A percentile compares a stretch with the other conserved stretches of the same genome.
Conservation (phyloP, 768 basidiomycete species). For the Phanerochaete sordida region DNA sequence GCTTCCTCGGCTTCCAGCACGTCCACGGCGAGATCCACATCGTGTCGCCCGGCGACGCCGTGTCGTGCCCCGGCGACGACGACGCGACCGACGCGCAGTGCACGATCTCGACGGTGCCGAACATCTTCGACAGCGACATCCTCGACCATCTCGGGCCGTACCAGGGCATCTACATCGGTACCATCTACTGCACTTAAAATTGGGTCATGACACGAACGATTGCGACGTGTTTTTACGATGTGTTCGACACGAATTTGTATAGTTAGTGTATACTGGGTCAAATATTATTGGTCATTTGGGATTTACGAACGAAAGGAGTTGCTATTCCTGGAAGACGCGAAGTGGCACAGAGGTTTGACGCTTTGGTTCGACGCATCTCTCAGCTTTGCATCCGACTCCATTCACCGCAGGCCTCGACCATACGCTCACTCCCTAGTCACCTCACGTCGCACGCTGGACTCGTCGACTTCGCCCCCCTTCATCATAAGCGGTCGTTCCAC, state of each 20-base stretch:
- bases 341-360: not conserved
- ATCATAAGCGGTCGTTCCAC: not conserved
- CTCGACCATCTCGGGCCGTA: conserved; percentile 57
- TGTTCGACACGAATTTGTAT: not conserved
- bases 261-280: not conserved
- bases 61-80: conserved; percentile 50
- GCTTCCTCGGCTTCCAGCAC: conserved; percentile 47
- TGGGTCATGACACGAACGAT: not conserved
- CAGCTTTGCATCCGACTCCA: no score
- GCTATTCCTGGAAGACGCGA: not conserved
- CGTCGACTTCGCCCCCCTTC: not conserved
- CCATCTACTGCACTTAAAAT: conserved; percentile 14
- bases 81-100: conserved; percentile 52
- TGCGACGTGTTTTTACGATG: not conserved
- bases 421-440: not conserved
- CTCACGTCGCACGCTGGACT: not conserved
- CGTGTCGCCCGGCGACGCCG: conserved; percentile 32
- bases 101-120: conserved; percentile 51
- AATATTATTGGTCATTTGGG: no score
- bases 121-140: conserved; percentile 45
- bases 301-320: not conserved
- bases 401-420: no score
- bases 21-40: conserved; percentile 55
- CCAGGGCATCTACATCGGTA: conserved; percentile 54
- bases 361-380: not conserved